phyloP scores from a whole-genome alignment of 768 basidiomycete species.

The Scleroderma citrinum region DNA sequence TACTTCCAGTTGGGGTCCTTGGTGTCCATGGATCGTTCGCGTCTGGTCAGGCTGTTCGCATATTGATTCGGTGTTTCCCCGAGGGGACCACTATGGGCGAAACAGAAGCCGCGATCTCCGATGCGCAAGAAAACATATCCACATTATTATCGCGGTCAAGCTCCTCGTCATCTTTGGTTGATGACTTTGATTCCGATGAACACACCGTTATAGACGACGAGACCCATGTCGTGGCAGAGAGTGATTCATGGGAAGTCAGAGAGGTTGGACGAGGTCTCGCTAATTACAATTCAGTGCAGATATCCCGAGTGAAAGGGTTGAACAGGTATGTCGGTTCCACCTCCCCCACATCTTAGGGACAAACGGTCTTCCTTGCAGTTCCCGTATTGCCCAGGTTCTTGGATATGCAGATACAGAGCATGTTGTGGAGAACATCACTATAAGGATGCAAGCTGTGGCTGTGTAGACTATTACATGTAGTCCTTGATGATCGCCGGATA shows the following conservation, averaged over 20 bases:
- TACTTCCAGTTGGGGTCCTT: slow-evolving; percentile 89
- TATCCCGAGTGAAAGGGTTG: slow-evolving; percentile 78
- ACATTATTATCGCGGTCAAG: slow-evolving; percentile 34
- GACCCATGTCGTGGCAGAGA: slow-evolving; percentile 31
- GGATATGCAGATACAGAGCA: slow-evolving; percentile 97
- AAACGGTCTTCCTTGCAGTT: slow-evolving; percentile 41
- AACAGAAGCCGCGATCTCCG: slow-evolving; percentile 25
- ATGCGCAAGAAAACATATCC: slow-evolving; percentile 32
- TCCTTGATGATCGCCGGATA: background rate
- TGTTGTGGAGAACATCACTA: slow-evolving; percentile 92
- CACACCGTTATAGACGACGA: slow-evolving; percentile 29
- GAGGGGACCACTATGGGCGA: slow-evolving; percentile 20
- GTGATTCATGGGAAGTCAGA: slow-evolving; percentile 61
- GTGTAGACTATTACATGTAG: slow-evolving; percentile 35
- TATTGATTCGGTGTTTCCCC: slow-evolving; percentile 50
- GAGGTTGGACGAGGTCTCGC: slow-evolving; percentile 94
- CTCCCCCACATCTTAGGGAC: background rate
- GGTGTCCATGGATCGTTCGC: slow-evolving; percentile 87
- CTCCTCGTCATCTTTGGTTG: slow-evolving; percentile 29
- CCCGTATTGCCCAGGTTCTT: slow-evolving; percentile 69
- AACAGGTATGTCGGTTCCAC: slow-evolving; percentile 63
- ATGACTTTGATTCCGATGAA: slow-evolving; percentile 20
- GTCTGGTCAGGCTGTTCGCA: slow-evolving; percentile 88
- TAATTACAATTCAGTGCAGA: slow-evolving; percentile 94
- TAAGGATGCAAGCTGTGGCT: slow-evolving; percentile 49